Conservation (phyloP, 495 filamentous ascomycete species). For the Sporormia fimetaria region DNA sequence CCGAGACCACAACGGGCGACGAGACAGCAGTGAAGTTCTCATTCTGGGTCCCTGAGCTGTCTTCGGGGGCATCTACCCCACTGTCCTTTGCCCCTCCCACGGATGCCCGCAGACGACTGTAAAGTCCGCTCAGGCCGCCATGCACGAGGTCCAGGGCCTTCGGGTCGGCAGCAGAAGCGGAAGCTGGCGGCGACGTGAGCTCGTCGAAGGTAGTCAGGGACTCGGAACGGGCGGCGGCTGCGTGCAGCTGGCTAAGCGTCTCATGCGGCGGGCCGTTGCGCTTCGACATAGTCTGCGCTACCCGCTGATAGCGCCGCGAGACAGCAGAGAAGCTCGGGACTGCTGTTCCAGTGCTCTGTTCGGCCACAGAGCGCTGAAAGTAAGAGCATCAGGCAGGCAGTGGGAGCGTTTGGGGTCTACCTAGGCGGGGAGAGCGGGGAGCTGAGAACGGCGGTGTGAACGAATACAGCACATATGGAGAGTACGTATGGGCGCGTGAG, state of each 20-base stretch:
- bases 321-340: constrained; percentile 1
- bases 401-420: no score
- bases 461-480: no score
- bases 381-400: no score
- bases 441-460: no score
- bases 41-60: constrained; percentile 19
- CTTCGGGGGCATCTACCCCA: constrained; percentile 11
- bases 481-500: no score
- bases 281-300: no score
- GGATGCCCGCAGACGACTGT: constrained; percentile 66
- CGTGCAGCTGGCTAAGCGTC: constrained; percentile 76
- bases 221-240: constrained; percentile 63
- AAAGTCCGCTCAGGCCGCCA: constrained; percentile 74
- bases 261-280: constrained; percentile 41
- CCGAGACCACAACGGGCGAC: constrained; percentile 26
- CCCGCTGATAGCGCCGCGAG: background rate
- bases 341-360: no score
- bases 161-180: constrained; percentile 45
- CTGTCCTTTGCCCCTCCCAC: constrained; percentile 57
- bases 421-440: no score
- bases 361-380: no score
- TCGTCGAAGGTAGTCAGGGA: constrained; percentile 82
- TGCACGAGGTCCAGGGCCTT: constrained; percentile 64
- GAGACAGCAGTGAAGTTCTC: constrained; percentile 22
- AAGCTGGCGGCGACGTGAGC: constrained; percentile 51